Conservation (phyloP, 352 stramenopile species). For the Globisporangium recalcitrans region DNA sequence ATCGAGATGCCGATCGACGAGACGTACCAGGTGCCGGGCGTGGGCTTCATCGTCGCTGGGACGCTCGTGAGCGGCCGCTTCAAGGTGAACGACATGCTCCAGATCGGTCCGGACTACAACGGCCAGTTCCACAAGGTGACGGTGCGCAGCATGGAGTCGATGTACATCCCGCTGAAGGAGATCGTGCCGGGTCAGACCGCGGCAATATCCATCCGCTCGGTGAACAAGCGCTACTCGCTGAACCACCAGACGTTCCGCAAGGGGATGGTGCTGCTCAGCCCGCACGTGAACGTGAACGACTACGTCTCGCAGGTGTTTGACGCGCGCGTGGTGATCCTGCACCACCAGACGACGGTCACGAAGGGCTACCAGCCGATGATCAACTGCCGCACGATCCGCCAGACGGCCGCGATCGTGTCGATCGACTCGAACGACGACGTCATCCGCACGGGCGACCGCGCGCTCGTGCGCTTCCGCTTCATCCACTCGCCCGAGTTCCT, state of each 20-base stretch:
- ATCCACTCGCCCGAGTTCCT: conserved; percentile 94
- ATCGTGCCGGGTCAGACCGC: conserved; percentile 82
- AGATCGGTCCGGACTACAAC: conserved; percentile 88
- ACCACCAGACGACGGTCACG: conserved; percentile 94
- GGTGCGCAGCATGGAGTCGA: conserved; percentile 86
- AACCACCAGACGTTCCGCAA: conserved; percentile 86
- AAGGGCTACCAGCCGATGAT: conserved; percentile 94
- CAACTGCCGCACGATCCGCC: conserved; percentile 90
- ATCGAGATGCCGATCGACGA: conserved; percentile 88
- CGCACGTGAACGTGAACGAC: conserved; percentile 63
- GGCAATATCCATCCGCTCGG: conserved; percentile 78
- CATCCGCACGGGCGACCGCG: conserved; percentile 88
- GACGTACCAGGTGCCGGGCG: conserved; percentile 90
- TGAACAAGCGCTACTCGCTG: conserved; percentile 87
- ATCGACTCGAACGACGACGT: conserved; percentile 80
- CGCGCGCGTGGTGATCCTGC: conserved; percentile 91
- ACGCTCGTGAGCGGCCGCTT: conserved; percentile 92
- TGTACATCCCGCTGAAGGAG: conserved; percentile 89
- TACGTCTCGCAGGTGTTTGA: conserved; percentile 88
- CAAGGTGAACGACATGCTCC: conserved; percentile 81
- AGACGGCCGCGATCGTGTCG: conserved; percentile 87
- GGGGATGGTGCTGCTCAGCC: conserved; percentile 89
- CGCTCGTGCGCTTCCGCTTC: conserved; percentile 87
- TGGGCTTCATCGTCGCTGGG: conserved; percentile 92
- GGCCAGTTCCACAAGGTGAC: conserved; percentile 85